These are phyloP conservation scores for Amylocarpus encephaloides DNA, from an alignment of 2,329 filamentous ascomycete genomes.

Conservation along the genomic window DNA sequence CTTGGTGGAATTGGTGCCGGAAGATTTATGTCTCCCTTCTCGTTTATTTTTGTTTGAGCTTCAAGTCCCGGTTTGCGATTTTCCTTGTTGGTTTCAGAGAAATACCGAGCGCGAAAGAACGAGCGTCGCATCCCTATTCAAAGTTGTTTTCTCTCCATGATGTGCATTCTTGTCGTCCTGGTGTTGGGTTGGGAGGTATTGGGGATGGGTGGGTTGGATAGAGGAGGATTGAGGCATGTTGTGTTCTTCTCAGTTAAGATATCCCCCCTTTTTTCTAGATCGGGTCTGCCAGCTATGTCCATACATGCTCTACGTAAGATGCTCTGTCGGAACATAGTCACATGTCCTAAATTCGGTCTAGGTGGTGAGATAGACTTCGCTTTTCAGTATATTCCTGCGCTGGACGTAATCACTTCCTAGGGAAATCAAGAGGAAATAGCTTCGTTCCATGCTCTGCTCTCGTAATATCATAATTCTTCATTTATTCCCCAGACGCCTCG, in stretches of 20 bases:
- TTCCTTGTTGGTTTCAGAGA: too few species aligned
- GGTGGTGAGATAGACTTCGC: slow-evolving; percentile 58
- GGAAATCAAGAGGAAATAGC: too few species aligned
- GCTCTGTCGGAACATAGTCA: slow-evolving; percentile 55
- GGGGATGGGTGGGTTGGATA: slow-evolving; percentile 36
- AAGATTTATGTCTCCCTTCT: slow-evolving; percentile 40
- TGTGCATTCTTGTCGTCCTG: slow-evolving; percentile 27
- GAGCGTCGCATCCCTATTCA: too few species aligned
- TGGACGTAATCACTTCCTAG: slow-evolving; percentile 33
- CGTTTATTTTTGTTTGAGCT: background rate
- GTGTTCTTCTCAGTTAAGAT: too few species aligned
- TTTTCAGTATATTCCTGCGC: slow-evolving; percentile 63
- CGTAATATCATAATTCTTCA: too few species aligned
- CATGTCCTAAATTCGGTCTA: slow-evolving; percentile 54
- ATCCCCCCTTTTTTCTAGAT: background rate
- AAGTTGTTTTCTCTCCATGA: slow-evolving; percentile 6
- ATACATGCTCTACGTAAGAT: slow-evolving; percentile 26
- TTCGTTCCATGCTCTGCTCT: too few species aligned
- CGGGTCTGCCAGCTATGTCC: background rate
- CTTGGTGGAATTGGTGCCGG: slow-evolving; percentile 67
- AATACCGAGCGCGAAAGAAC: too few species aligned
- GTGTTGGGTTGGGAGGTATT: slow-evolving; percentile 43
- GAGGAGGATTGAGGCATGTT: slow-evolving; percentile 43
- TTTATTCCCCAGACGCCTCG: too few species aligned
- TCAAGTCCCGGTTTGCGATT: background rate